Percentiles rank a stretch among this genome's conserved stretches.
phyloP scores from a whole-genome alignment of 306 rosid species.

The Ammopiptanthus mongolicus region DNA sequence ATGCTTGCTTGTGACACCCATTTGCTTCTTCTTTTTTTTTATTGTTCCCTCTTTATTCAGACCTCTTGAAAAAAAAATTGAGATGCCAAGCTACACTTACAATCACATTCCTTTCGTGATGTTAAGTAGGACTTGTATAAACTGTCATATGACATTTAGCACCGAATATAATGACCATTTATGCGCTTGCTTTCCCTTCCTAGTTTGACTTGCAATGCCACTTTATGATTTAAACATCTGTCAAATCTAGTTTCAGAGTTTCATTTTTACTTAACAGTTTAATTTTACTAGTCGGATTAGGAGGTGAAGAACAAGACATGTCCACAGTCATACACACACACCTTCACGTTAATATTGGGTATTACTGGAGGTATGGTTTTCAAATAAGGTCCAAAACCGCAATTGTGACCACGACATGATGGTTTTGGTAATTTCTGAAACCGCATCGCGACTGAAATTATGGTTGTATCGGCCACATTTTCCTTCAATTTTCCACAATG shows the following conservation, averaged over 20 bases:
- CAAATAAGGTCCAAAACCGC: too few relatives aligned
- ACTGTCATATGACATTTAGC: background rate
- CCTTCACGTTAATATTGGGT: background rate
- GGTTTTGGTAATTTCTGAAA: too few relatives aligned
- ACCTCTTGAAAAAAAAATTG: background rate
- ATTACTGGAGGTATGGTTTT: too few relatives aligned
- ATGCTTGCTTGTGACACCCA: slow-evolving; percentile 66
- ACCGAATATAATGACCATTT: slow-evolving; percentile 21
- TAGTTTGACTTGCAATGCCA: slow-evolving; percentile 17
- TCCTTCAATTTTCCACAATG: too few relatives aligned
- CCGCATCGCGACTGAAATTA: too few relatives aligned
- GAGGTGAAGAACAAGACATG: too few relatives aligned
- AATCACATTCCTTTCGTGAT: background rate
- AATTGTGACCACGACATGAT: too few relatives aligned
- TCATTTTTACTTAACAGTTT: background rate
- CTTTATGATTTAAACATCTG: background rate
- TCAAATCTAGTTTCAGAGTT: background rate
- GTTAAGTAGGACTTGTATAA: slow-evolving; percentile 7
- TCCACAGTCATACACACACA: background rate
- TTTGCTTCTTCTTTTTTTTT: slow-evolving; percentile 5
- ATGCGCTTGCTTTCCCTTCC: background rate
- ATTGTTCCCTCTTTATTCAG: background rate
- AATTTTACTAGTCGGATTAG: background rate
- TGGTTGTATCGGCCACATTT: too few relatives aligned
- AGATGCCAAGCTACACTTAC: background rate